Evolutionary conservation across 2,329 filamentous ascomycete genomes (phyloP), one percentile per base, ranked within the genome.

Genomic region (Neonectria coccinea): DNA sequence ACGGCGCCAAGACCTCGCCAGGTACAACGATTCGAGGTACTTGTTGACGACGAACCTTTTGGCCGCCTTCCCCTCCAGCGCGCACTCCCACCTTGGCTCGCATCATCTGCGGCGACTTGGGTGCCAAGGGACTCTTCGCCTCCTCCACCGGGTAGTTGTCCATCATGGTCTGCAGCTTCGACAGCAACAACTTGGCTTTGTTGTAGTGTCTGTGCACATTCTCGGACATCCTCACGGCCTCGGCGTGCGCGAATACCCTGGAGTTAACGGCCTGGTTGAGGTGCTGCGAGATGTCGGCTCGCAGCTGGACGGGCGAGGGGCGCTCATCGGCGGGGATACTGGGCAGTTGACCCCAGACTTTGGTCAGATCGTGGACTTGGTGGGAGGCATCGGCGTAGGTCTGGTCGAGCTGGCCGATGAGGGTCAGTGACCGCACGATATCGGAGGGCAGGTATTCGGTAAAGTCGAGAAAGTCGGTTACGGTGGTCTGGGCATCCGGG

Each of bases 391-490:
- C 79, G n/a, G 79, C 75, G 70, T 91, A 89, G 16, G 78, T 82
- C 67, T 85, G 76, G 75, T 91, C 89, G 57, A 91, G 87, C 68
- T 90, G 85, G 57, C 86, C 85, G 65, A 92, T 89, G 41, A 91
- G 81, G 4, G 87, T 89, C 48, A 91, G 80, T 25, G 89, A 91
- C 62, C 89, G 87, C 66, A 85, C 82, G 72, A 91, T 85, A 74
- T 91, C 89, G 55, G 88, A 87, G 11, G 89, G 88, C 1, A 91
- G 84, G 77, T 91, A 90, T 76, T 92, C 89, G 70, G 88, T 90
- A 69, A 89, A 89, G 75, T 91, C 89, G 75, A 91, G 85, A 74
- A 90, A 91, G 76, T 91, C 89, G 64, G 87, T 90, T 18, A 91
- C 85, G n/a, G 88, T 90, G 7, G 89, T 88, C 71, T 91, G 88